Evolutionary conservation across 345 rosid genomes (phyloP), one percentile per base, ranked within the genome.

Genomic region (Populus deltoides): DNA sequence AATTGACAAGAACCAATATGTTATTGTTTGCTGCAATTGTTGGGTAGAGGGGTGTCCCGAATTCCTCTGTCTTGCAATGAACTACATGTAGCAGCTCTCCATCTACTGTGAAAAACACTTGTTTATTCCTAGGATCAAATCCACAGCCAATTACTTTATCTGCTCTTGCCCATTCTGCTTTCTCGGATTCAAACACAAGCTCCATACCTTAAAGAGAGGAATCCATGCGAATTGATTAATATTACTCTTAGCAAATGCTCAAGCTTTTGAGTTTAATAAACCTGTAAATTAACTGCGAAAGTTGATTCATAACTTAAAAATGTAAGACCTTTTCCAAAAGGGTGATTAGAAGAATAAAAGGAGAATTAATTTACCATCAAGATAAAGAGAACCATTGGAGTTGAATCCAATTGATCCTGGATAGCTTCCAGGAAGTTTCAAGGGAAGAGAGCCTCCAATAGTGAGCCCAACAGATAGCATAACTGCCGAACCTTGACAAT

Each of bases 391-490:
- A 31, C 98, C 98, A 53, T 88, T 86, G 15, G 99, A 93, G 81
- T 92, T 91, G 86, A 95, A 95, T 25, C 99, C 97, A 61, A 93
- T 87, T 27, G 97, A 95, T 49, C 90, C 98, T n/a, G 85, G 87
- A 71, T 90, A 95, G 79, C 87, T 89, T 70, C 99, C 98, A 0
- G 99, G 99, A 7, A 93, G 89, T 80, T 80, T 88, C 74, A 80
- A 27, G 12, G 94, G 88, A 49, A 86, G 82, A 61, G 87, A 86
- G 45, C 90, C 87, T 35, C 92, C 92, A 1, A 85, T 82, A 13
- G 92, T 88, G 77, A 93, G 90, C 51, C 99, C 99, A 3, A 95
- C 10, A 15, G 93, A 90, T 29, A 89, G 35, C 83, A 83, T 57
- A 38, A 83, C 84, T 0, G 72, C 78, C 66, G 87, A 90, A 16